Evolutionary conservation across 1,284 basidiomycete species (phyloP), one percentile per base, ranked within the genome.

Genomic region (Malassezia slooffiae): DNA sequence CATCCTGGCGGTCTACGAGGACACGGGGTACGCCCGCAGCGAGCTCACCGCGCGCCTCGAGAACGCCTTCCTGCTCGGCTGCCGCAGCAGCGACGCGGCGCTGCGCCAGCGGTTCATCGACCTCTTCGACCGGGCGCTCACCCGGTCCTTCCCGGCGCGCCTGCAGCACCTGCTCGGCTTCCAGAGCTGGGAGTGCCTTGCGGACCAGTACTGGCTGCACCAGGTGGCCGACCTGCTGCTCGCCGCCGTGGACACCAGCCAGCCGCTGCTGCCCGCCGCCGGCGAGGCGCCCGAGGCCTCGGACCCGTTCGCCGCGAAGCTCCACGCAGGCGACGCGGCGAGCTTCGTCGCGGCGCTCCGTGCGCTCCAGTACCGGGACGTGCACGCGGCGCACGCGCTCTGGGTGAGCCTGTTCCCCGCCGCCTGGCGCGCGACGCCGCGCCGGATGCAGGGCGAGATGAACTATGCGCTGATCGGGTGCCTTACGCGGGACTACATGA

Each of bases 11-110:
- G 90, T 99, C 60, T 99, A 96, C 73, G 85, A 83, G 8, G 83
- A 89, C 34, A 81, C 87, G 3, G 73, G 75, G 4, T 75, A 97
- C 28, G 80, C 85, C 16, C 80, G 90, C 38, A 93, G 87, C 47
- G 93, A 99, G 58, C 75, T 97, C 47, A 99, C 93, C 0, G 83
- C 86, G 38, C 80, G 88, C 12, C 77, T 99, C 16, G 95, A 99
- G 65, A 81, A 84, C 22, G 82, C 89, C 0, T 99, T 97, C 75
- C 75, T 97, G 28, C 75, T 96, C 21, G 93, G 93, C 4, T 91
- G 86, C 65, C 80, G 87, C 23, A 82, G 84, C 15, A 78, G 82
- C 54, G 87, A 96, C 60, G 75, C 83, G 0, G 71, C 73, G 7
- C 76, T 96, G 34, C 80, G 93, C 27, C 81, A 84, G 54, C 79